Base-by-base conservation (phyloP, 371 early-diverging fungal species). In the Dichotomocladium elegans region DNA sequence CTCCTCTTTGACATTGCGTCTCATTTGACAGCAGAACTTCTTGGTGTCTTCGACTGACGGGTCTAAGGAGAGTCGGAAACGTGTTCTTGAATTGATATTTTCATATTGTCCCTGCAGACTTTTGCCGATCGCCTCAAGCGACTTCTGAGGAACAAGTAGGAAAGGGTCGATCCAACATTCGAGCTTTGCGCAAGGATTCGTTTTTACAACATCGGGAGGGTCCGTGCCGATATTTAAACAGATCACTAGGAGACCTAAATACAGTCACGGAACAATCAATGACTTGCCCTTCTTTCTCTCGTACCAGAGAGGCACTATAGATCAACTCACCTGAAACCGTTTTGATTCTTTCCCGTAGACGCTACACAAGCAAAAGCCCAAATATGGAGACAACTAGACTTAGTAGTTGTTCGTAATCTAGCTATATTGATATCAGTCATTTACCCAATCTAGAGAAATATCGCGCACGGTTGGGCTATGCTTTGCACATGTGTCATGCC, bases 151-250 rank as follows among this genome's bases (percentile, higher is more conserved):
- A 15, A 91, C 82, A 22, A 90, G 65, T 2, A 88, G 74, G 41
- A 84, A 85, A 0, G 98, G 97, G 60, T 98, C 98, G 24, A 93
- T 84, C 96, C 99, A 97, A 51, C 93, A 91, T 66, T 96, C 95
- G 17, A 96, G 69, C 57, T 89, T 91, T 0, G 98, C 94, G 46
- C 93, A 91, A 4, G 93, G 91, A 28, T 76, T 79, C 5, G 98
- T 91, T 53, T 89, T 90, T 49, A 92, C 88, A 28, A 93, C 62
- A 70, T 96, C 99, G 19, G 99, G 99, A 17, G 99, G 99, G 50
- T 92, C 92, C 19, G 92, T 87, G n/a, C 96, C 96, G 50, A 98
- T 89, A 70, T 96, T 95, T 28, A 98, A 78, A 67, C 99, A 98
- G 22, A 96, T 80, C 1, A 91, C 90, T 17, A 98, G 66, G 1